Percentiles rank a stretch among this genome's conserved stretches.
Conservation (phyloP, 2,329 filamentous ascomycete genomes). For the Colletotrichum sansevieriae region DNA sequence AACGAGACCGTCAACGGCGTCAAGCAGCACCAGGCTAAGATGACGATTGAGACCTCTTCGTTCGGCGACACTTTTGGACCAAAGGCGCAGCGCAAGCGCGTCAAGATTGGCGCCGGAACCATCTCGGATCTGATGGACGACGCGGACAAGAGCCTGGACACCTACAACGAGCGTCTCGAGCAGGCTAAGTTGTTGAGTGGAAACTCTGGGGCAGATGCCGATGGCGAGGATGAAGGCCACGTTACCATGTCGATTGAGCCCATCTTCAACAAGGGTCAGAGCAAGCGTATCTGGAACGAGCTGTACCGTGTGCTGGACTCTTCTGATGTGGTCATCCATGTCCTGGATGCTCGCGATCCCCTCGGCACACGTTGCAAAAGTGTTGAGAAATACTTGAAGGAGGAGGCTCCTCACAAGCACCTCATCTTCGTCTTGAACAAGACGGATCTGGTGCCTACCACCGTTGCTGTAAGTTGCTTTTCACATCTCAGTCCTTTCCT, state of each 20-base stretch:
- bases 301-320: slow-evolving; percentile 95
- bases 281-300: slow-evolving; percentile 97
- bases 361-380: slow-evolving; percentile 86
- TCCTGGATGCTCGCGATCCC: slow-evolving; percentile 90
- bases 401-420: slow-evolving; percentile 97
- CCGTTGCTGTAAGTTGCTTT: slow-evolving; percentile 86
- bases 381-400: slow-evolving; percentile 87
- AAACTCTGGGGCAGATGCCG: slow-evolving; percentile 69
- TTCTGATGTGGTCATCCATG: slow-evolving; percentile 95
- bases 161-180: slow-evolving; percentile 84
- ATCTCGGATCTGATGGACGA: slow-evolving; percentile 85
- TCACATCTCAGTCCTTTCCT: slow-evolving; percentile 45
- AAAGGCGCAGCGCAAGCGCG: slow-evolving; percentile 91
- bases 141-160: slow-evolving; percentile 83
- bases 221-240: slow-evolving; percentile 56
- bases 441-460: slow-evolving; percentile 91
- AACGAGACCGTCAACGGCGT: slow-evolving; percentile 78
- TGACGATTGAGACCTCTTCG: slow-evolving; percentile 87
- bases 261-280: slow-evolving; percentile 95
- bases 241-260: slow-evolving; percentile 80
- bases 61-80: slow-evolving; percentile 93
- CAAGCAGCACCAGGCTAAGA: slow-evolving; percentile 94
- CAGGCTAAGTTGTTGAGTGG: slow-evolving; percentile 83
- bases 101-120: slow-evolving; percentile 88
- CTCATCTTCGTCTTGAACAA: slow-evolving; percentile 92